Base-by-base conservation (phyloP, 2,329 filamentous ascomycete genomes). In the Trichophyton verrucosum region DNA sequence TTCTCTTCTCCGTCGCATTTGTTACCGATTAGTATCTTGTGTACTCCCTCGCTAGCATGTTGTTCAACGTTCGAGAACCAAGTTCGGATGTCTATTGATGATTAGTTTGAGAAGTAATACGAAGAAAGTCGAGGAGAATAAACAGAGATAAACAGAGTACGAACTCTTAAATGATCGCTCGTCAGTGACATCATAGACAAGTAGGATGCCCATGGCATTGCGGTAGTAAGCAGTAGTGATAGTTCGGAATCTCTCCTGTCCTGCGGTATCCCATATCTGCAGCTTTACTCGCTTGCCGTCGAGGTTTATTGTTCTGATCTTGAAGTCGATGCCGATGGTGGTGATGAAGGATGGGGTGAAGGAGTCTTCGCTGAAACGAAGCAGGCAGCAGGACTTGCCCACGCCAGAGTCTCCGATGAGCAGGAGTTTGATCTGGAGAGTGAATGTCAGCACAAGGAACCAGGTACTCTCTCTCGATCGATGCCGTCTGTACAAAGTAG, bases 1-100 rank as follows among this genome's bases (percentile, higher is more conserved):
- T 97, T 97, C 79, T 99, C 94, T 77, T 97, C 94, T 94, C 94
- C 97, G 77, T 99, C 94, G 79, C 94, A 99, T 80, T 99, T 99
- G 83, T 99, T 99, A 74, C 94, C 94, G 68, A 99, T 96, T 67
- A 99, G 84, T 73, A 99, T 97, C 82, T 97, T 99, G 85, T 97
- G 96, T 73, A 99, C 94, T 70, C 94, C 94, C 78, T 97, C 94
- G 70, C 90, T 96, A 62, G 94, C 94, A 78, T 99, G 91, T 76
- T 96, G 91, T 75, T 96, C 91, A 68, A 96, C 91, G 78, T 99
- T 97, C 73, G 91, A 91, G 79, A 99, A 99, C 94, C 94, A 99
- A 67, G 94, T 97, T 72, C 91, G 88, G 76, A 99, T 99, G 78
- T 99, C 94, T 97, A 72, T 6, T 47, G 11, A 46, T 42, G 1